Conservation (phyloP, 2,329 filamentous ascomycete species). For the Juglanconis oblonga region DNA sequence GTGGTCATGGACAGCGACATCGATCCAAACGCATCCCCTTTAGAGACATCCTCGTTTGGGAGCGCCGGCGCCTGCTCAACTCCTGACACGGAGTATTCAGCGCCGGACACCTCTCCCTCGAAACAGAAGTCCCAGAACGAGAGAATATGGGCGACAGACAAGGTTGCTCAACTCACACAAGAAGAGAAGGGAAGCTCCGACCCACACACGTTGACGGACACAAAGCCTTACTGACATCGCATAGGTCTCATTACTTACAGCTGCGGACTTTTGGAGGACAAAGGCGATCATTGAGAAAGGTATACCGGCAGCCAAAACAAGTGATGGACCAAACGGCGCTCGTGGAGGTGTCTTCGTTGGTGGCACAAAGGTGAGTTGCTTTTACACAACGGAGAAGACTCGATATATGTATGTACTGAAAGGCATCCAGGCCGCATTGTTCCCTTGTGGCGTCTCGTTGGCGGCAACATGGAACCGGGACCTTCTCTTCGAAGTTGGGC, state of each 20-base stretch:
- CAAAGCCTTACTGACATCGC: slow-evolving; percentile 11
- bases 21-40: slow-evolving; percentile 34
- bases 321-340: slow-evolving; percentile 68
- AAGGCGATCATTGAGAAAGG: slow-evolving; percentile 59
- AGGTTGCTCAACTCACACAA: slow-evolving; percentile 49
- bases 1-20: slow-evolving; percentile 28
- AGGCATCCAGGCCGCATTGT: slow-evolving; percentile 61
- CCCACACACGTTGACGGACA: background rate
- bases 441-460: slow-evolving; percentile 75
- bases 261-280: slow-evolving; percentile 69
- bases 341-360: slow-evolving; percentile 68
- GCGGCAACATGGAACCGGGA: slow-evolving; percentile 77
- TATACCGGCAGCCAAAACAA: slow-evolving; percentile 64
- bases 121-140: slow-evolving; percentile 34
- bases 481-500: slow-evolving; percentile 66
- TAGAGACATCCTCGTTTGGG: slow-evolving; percentile 33
- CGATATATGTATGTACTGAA: slow-evolving; percentile 5
- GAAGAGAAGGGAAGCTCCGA: slow-evolving; percentile 52
- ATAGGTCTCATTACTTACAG: slow-evolving; percentile 57
- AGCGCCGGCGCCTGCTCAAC: slow-evolving; percentile 40
- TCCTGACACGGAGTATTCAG: slow-evolving; percentile 48
- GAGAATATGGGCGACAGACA: slow-evolving; percentile 43
- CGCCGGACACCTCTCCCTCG: slow-evolving; percentile 40
- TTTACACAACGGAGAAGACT: background rate
- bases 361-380: slow-evolving; percentile 52